Base-by-base conservation (phyloP, 305 asterid species). In the Fraxinus sp. region DNA sequence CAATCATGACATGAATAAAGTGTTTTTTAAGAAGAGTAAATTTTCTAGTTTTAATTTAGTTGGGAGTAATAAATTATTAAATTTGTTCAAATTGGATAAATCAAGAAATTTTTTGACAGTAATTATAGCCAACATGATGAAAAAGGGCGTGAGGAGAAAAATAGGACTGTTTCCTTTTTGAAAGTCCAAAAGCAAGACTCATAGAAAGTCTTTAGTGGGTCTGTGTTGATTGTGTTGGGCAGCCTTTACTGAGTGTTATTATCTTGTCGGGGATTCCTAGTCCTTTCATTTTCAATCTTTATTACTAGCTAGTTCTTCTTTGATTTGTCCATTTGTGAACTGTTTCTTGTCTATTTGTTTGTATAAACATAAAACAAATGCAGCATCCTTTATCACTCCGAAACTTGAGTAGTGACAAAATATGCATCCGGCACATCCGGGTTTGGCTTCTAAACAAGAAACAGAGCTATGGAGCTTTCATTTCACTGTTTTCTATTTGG, bases 241-340 rank as follows among this genome's bases (percentile, higher is more conserved):
- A 83, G 70, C 87, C 89, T 90, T 90, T 87, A 77, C 89, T 83
- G 74, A 80, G 82, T 86, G 90, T 88, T 87, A 94, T 87, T 87
- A 86, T 82, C 84, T 87, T 94, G 97, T 94, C 97, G 62, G 93
- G 80, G 26, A 84, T 84, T 83, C 83, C 75, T 64, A 66, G 79
- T 73, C 85, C 94, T 90, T 88, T 91, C 91, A 73, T 86, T 90
- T 90, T 88, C 93, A 84, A 83, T 80, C 88, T 87, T 84, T 87
- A 75, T 83, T 95, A 92, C 90, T 92, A 92, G 62, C 30, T 85
- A 37, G 2, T 8, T 2, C 14, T 59, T 22, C 77, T 83, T 85
- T 78, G 39, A 35, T 85, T 89, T 89, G 92, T 88, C 94, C 82
- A 85, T 89, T 88, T 86, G 79, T 85, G 83, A 46, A 88, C 89